Conservation (phyloP, 495 filamentous ascomycete species). For the Hypoxylon perforatum region DNA sequence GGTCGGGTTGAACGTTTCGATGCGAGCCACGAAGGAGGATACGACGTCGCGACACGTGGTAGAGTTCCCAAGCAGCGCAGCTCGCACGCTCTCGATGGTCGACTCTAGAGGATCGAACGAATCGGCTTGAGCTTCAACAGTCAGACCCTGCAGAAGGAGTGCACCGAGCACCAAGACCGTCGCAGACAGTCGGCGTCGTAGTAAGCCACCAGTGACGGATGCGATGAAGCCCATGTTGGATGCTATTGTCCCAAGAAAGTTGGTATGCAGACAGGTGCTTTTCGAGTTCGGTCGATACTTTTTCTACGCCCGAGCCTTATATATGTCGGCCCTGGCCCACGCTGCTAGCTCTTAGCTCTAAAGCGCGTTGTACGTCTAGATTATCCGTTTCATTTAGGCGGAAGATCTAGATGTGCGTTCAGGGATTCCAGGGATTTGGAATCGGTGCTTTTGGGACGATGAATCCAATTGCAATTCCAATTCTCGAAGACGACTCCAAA, state of each 20-base stretch:
- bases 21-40: slow-evolving; percentile 65
- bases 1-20: slow-evolving; percentile 64
- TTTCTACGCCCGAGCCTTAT: slow-evolving; percentile 26
- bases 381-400: slow-evolving; percentile 33
- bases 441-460: slow-evolving; percentile 1
- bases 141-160: slow-evolving; percentile 6
- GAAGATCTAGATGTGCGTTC: slow-evolving; percentile 1
- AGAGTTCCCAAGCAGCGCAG: slow-evolving; percentile 58
- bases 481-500: neutral
- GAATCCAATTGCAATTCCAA: neutral
- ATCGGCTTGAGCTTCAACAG: slow-evolving; percentile 7
- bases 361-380: slow-evolving; percentile 2
- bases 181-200: slow-evolving; percentile 14
- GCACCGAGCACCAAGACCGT: slow-evolving; percentile 18
- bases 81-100: slow-evolving; percentile 65
- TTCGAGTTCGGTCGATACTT: slow-evolving; percentile 14
- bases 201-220: slow-evolving; percentile 14
- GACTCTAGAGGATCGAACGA: slow-evolving; percentile 65
- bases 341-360: neutral
- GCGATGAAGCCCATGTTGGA: slow-evolving; percentile 20
- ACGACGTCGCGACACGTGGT: slow-evolving; percentile 64
- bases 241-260: slow-evolving; percentile 5
- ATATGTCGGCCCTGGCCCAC: slow-evolving; percentile 10
- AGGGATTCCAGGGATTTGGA: slow-evolving; percentile 13
- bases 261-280: neutral